Base-by-base conservation (phyloP, 139 green algal genomes). In the Tetradesmus obliquus region DNA sequence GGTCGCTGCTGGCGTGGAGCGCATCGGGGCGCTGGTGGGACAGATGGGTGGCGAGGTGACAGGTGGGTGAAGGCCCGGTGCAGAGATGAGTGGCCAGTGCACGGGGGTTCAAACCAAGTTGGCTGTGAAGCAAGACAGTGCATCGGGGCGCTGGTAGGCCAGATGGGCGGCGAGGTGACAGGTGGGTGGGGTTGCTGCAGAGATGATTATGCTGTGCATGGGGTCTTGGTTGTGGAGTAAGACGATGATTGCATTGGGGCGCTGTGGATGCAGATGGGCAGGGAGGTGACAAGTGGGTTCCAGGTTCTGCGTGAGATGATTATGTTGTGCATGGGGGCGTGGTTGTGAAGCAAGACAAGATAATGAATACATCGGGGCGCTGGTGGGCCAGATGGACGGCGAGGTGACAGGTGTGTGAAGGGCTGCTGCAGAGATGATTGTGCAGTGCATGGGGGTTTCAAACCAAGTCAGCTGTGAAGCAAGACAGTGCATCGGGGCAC, bases 11-110 rank as follows among this genome's bases (percentile, higher is more conserved):
- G 88, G 88, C 19, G 55, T 91, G 8, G 54, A 45, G 22, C 58
- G 10, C 17, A 86, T 91, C 5, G 88, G 55, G 0, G 55, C 84
- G 45, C 88, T 91, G n/a, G 79, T 88, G n/a, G 12, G 88, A 2
- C 13, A 55, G 51, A 51, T 88, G 84, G 20, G 84, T 3, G 20
- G 20, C n/a, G 84, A 76, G n/a, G 66, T 76, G 15, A 76, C 66
- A 76, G 66, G 66, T 76, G 66, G 66, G 66, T 24, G 66, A 45
- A 45, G 15, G 8, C 5, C 15, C n/a, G 66, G 5, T n/a, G 17
- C 57, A 71, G 32, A 45, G 32, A 45, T 45, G 32, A 45, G 32
- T 45, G 32, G 32, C 0, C 32, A 45, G 32, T 45, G 32, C 32
- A 45, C 32, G 32, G 32, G 32, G 32, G 32, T 45, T 45, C 32